A percentile compares a stretch with the other conserved stretches of the same genome.
phyloP scores from a whole-genome alignment of 148 eudicot species.

The Rhododendron vialii region DNA sequence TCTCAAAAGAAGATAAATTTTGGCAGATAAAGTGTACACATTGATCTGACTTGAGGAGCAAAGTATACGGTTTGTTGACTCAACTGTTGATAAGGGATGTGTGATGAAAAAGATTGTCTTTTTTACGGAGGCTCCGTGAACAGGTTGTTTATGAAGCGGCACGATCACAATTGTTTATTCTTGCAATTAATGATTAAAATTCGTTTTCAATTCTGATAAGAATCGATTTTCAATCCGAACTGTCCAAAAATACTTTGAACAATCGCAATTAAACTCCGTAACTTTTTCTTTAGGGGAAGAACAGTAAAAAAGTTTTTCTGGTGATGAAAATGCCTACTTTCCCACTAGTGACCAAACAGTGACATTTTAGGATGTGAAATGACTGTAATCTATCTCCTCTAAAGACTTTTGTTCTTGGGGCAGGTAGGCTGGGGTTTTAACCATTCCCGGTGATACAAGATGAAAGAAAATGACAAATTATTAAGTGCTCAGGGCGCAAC shows the following conservation, averaged over 20 bases:
- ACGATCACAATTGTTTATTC: no score
- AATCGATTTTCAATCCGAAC: no score
- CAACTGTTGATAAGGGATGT: background rate
- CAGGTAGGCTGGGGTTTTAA: background rate
- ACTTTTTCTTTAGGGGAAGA: no score
- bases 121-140: no score
- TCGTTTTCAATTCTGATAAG: no score
- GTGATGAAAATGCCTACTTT: background rate
- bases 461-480: no score
- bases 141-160: fast-evolving
- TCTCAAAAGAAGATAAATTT: background rate
- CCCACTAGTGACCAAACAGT: background rate
- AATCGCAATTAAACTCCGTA: no score
- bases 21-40: background rate
- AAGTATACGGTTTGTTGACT: background rate
- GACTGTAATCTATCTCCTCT: background rate
- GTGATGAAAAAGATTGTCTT: background rate
- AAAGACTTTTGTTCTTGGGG: background rate
- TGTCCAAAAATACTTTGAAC: no score
- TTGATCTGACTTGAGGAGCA: background rate
- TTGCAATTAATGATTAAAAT: no score
- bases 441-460: background rate
- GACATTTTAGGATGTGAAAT: background rate
- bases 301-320: no score
- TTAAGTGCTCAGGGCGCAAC: no score